Conservation (phyloP, 768 basidiomycete species). For the Pleurotus tuber-regium region DNA sequence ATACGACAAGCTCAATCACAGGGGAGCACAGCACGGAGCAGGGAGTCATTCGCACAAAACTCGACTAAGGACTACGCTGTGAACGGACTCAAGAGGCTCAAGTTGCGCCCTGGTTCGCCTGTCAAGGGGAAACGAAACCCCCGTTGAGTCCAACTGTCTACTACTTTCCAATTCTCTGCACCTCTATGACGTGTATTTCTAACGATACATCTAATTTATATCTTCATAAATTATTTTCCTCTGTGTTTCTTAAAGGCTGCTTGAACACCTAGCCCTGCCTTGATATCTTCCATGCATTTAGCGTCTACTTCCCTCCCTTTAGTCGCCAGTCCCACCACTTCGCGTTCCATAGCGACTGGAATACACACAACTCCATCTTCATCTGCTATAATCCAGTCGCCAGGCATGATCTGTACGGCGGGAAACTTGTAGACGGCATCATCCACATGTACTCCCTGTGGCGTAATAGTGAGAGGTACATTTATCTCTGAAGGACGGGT, state of each 20-base stretch:
- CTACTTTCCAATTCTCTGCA: too few species aligned
- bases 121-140: neutral
- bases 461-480: slow-evolving; percentile 53
- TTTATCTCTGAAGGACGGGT: slow-evolving; percentile 78
- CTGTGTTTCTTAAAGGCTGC: slow-evolving; percentile 78
- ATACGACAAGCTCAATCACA: slow-evolving; percentile 73
- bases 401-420: slow-evolving; percentile 48
- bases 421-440: slow-evolving; percentile 35
- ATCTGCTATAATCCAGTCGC: slow-evolving; percentile 85
- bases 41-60: neutral
- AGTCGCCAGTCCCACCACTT: slow-evolving; percentile 58
- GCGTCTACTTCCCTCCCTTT: slow-evolving; percentile 66
- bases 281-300: slow-evolving; percentile 72
- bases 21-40: slow-evolving; percentile 24
- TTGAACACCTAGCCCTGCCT: slow-evolving; percentile 68
- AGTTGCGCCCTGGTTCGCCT: neutral
- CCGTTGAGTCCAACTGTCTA: too few species aligned
- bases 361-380: slow-evolving; percentile 88
- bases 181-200: too few species aligned
- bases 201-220: too few species aligned
- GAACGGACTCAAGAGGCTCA: slow-evolving; percentile 4
- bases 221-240: too few species aligned
- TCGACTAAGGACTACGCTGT: slow-evolving; percentile 3
- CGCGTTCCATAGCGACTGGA: slow-evolving; percentile 46
- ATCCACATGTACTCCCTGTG: slow-evolving; percentile 33